Evolutionary conservation across 495 filamentous ascomycete genomes (phyloP), one percentile per base, ranked within the genome.

Genomic region (Aspergillus ostianus): DNA sequence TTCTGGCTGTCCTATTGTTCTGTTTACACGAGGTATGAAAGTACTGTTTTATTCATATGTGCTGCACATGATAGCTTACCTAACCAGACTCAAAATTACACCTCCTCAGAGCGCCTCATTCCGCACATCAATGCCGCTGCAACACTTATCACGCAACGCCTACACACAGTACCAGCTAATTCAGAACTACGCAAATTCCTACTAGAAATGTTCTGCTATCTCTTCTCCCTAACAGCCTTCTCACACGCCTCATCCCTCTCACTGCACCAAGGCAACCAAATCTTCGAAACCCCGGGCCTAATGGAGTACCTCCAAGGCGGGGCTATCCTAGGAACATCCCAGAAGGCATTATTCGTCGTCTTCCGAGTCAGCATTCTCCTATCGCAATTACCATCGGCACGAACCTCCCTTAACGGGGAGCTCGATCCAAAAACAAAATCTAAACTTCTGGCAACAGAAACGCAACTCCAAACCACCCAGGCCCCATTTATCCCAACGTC

Each of bases 81-180:
- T 8, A 18, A 10, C 4, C 19, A 66, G 64, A 56, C 60, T 0
- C 65, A 68, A 29, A 68, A 68, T 30, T 68, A 62, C 51, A 55
- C 65, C 5, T 32, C 58, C 30, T 51, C 23, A 4, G 53, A 62
- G 9, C 54, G 62, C 41, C 27, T 68, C 2, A 44, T 68, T 4
- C 65, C 65, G 1, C 65, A 68, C 58, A 57, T 68, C 41, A 68
- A 68, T 19, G 65, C 62, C 5, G 65, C 65, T 2, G 60, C 63
- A 9, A 55, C 55, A 21, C 57, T 68, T 3, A 53, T 64, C 8
- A 47, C 53, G 26, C 60, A 58, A 12, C 58, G 62, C 4, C n/a
- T 63, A 7, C 52, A 29, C 15, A 17, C 6, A 5, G 20, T 21
- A 0, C 58, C 50, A 5, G n/a, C 20, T 0, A 56, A 63, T 32